Evolutionary conservation across 331 rosid genomes (phyloP), one percentile per base, ranked within the genome.

Genomic region (Quercus phellos): DNA sequence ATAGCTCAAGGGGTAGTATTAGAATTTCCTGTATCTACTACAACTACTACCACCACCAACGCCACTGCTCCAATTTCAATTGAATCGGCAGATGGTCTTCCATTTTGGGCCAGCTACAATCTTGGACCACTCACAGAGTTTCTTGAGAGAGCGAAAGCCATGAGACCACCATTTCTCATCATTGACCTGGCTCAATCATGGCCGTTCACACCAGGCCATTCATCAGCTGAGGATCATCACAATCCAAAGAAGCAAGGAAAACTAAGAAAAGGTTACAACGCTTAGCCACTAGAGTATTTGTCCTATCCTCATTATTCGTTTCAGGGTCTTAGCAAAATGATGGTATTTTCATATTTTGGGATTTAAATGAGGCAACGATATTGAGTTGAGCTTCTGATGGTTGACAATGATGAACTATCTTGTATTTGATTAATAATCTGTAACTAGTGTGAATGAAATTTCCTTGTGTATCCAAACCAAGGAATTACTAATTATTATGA

Each of bases 41-140:
- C 53, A 12, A 46, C 53, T 46, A 46, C 53, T 46, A 46, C 17
- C 53, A 46, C 53, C 4, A 46, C 16, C 16, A 38, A 63, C 4
- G 12, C 68, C 55, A 2, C 69, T 83, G 87, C 51, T 83, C 51
- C 90, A 70, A 38, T 38, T 38, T 38, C 12, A 8, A 54, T 89
- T 95, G 60, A 95, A 88, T 4, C 93, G 77, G 4, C 98, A 87
- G 4, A 95, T 92, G 80, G 98, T 95, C 85, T 95, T 95, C 99
- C 99, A 95, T 77, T 78, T 84, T 0, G 99, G 99, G 0, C 98
- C 99, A 6, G 98, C 99, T 42, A 95, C 89, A 72, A 95, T 89
- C 90, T 95, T 97, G 2, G 98, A 95, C 97, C 98, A 87, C 80
- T 90, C 93, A 0, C 98, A 90, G 30, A 95, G 63, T 83, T 92